Conservation (phyloP, 805 yeast species). For the Candida suzukii region DNA sequence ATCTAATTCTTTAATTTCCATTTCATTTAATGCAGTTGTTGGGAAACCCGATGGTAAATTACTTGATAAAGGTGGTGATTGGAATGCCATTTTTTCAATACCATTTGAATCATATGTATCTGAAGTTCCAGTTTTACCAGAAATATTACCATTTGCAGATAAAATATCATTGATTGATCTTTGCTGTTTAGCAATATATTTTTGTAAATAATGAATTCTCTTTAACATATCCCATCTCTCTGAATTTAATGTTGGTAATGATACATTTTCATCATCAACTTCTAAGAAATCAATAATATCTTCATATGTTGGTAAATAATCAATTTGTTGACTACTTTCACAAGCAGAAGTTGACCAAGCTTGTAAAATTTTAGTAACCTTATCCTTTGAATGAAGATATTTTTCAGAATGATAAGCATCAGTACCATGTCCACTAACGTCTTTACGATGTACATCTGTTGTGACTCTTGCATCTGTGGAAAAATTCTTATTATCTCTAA, state of each 20-base stretch:
- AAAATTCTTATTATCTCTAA: conserved; percentile 73
- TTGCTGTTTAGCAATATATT: conserved; percentile 32
- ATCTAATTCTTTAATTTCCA: conserved; percentile 33
- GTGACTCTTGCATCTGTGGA: conserved; percentile 80
- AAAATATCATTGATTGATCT: neutral
- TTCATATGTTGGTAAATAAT: conserved; percentile 50
- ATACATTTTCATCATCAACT: conserved; percentile 29
- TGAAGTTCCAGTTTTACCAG: neutral
- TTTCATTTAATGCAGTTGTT: conserved; percentile 33
- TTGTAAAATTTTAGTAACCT: conserved; percentile 47
- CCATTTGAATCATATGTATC: neutral
- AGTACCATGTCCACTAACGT: conserved; percentile 69
- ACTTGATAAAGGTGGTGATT: neutral
- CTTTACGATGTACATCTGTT: conserved; percentile 54
- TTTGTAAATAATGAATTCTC: conserved; percentile 61
- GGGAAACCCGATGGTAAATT: neutral
- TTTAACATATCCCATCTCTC: conserved; percentile 70
- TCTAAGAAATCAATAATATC: conserved; percentile 51
- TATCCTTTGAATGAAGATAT: conserved; percentile 42
- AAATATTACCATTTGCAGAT: neutral
- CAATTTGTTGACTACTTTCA: conserved; percentile 25
- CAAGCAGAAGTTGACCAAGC: conserved; percentile 46
- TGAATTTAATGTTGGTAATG: conserved; percentile 31
- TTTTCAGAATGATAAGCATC: conserved; percentile 51
- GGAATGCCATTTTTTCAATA: neutral